Base-by-base conservation (phyloP, 345 rosid species). In the Lepidium didymum region DNA sequence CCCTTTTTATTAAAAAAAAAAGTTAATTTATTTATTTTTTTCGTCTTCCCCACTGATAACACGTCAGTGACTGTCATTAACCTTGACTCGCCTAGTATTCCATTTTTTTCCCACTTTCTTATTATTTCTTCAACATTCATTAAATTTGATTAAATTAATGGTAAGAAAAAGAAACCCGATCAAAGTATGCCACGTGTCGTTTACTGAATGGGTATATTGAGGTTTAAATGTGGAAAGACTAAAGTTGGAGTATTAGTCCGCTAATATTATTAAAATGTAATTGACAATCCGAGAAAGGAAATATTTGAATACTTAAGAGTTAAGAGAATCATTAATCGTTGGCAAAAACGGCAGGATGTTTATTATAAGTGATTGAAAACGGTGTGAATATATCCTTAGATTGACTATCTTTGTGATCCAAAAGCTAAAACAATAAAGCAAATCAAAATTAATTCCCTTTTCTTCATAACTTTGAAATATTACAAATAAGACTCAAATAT, bases 51-150 rank as follows among this genome's bases (percentile, higher is more conserved):
- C 33, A 53, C 3, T 37, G 65, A 57, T 58, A 57, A 56, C 47
- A 46, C 59, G 60, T 59, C 43, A 59, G 59, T 69, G 74, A 69
- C 73, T 27, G 73, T 58, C 33, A 18, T 35, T 36, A 47, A 12
- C 51, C 73, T 68, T 40, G 33, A 65, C 56, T 25, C 6, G 31
- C 6, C 33, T 63, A 13, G 45, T 38, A 23, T 16, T 29, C 21
- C 21, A 15, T 33, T 18, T 14, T 1, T 14, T 15, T 8, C 1
- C 25, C 35, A 35, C 9, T 49, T 35, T 34, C 15, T 35, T 45
- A 10, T 62, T 62, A 10, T 62, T 62, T 10, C 8, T 44, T 15
- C 43, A 21, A 47, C 33, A 47, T 41, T 8, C 6, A 29, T 0
- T 29, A 29, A 0, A 0, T 29, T 35, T 0, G 66, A 47, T 33